Evolutionary conservation across 2,329 filamentous ascomycete genomes (phyloP), one percentile per base, ranked within the genome.

Genomic region (Fusarium penzigii): DNA sequence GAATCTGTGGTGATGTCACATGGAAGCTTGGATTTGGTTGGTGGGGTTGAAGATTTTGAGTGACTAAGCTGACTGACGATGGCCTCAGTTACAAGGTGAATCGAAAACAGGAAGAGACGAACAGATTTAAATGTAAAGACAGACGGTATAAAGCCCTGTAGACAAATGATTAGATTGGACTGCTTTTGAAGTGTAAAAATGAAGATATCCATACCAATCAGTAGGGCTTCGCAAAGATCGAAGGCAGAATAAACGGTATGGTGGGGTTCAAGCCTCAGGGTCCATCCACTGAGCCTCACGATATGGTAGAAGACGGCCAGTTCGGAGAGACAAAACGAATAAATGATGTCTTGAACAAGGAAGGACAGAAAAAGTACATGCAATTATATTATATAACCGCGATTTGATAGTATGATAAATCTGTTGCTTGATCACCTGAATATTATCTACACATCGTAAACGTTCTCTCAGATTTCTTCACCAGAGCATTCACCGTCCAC

Each of bases 1-100:
- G 53, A 51, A 25, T 25, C 58, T 49, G 44, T 42, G 58, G 59
- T 65, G 62, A 65, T 65, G 62, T 65, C 62, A 65, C 62, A 60
- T 52, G 61, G n/a, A 42, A 62, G 60, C 62, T 55, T 56, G 50
- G 52, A 55, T 40, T 40, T 56, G 42, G 51, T 51, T 45, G 49
- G 49, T 39, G 39, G 34, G 40, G 17, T 25, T 7, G 38, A 41
- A 17, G 8, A 29, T 48, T 39, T 20, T 10, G 29, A 17, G 38
- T 41, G 32, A 54, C 16, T 20, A 40, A 40, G 39, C 17, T 17
- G 39, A n/a, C 6, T 16, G 17, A 17, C 48, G 57, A 44, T 57
- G 51, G 46, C 51, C n/a, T 39, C 13, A 43, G 38, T 17, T 45
- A 29, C 42, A 34, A 49, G 57, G 20, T 25, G 20, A 7, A 25